Conservation (phyloP, 768 basidiomycete genomes). For the Russula griseocarnosa region DNA sequence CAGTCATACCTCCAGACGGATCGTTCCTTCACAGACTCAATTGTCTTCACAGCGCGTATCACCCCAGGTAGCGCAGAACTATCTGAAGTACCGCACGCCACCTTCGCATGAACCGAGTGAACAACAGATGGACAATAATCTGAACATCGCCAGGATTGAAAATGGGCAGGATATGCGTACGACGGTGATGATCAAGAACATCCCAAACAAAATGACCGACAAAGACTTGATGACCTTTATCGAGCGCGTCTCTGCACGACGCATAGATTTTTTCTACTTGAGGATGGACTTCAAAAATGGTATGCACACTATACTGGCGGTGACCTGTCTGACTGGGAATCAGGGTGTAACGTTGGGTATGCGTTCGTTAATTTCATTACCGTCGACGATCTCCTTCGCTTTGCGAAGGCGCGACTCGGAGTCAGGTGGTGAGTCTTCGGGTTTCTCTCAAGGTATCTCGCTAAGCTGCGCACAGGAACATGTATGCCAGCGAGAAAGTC, state of each 20-base stretch:
- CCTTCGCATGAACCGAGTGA: constrained; percentile 16
- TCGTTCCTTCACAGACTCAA: constrained; percentile 16
- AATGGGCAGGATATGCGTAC: constrained; percentile 75
- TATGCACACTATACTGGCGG: constrained; percentile 33
- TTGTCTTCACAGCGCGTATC: constrained; percentile 25
- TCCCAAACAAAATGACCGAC: constrained; percentile 89
- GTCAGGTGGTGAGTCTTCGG: constrained; percentile 68
- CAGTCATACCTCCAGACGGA: constrained; percentile 16
- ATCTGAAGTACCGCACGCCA: constrained; percentile 13
- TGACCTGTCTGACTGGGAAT: constrained; percentile 1
- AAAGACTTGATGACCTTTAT: constrained; percentile 66
- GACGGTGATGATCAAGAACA: constrained; percentile 89
- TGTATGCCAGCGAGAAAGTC: constrained; percentile 89
- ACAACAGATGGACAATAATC: constrained; percentile 47
- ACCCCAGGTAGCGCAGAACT: constrained; percentile 28
- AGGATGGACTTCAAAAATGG: constrained; percentile 84
- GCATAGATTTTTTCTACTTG: constrained; percentile 83
- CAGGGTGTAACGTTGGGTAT: constrained; percentile 75
- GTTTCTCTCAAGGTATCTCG: constrained; percentile 2
- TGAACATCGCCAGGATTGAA: constrained; percentile 71
- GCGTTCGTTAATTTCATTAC: constrained; percentile 89
- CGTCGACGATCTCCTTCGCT: constrained; percentile 69
- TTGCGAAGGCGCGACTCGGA: constrained; percentile 70
- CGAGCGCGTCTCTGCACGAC: constrained; percentile 64
- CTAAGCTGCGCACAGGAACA: constrained; percentile 54